These are phyloP conservation scores for Trichoderma asperelloides DNA, from an alignment of 495 filamentous ascomycete species.

Conservation along the genomic window DNA sequence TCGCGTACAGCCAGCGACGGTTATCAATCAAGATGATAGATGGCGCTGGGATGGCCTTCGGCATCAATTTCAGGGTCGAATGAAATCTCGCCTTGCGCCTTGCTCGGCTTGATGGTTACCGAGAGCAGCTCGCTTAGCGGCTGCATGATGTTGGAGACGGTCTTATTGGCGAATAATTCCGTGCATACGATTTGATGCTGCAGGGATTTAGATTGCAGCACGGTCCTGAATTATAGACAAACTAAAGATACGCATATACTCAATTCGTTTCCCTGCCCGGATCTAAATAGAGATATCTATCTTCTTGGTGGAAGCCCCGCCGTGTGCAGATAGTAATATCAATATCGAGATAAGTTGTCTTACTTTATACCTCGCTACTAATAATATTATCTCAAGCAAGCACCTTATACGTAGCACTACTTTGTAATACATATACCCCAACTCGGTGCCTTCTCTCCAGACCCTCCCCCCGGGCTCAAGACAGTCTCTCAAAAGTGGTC, in stretches of 20 bases:
- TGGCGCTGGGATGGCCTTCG: conserved; percentile 19
- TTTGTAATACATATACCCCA: too few relatives aligned
- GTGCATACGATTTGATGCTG: neutral
- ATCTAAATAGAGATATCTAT: too few relatives aligned
- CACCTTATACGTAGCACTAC: too few relatives aligned
- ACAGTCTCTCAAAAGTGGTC: neutral
- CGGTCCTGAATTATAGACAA: neutral
- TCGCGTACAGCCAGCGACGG: conserved; percentile 28
- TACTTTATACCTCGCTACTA: too few relatives aligned
- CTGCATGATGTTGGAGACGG: too few relatives aligned
- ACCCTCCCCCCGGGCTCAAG: neutral
- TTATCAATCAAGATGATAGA: conserved; percentile 32
- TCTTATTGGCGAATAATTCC: neutral
- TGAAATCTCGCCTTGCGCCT: neutral
- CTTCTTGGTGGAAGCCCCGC: too few relatives aligned
- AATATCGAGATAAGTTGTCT: too few relatives aligned
- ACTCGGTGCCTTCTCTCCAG: neutral
- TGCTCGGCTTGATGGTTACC: conserved; percentile 8
- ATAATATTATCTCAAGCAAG: too few relatives aligned
- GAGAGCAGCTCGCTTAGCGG: conserved; percentile 22
- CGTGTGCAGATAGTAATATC: too few relatives aligned
- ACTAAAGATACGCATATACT: too few relatives aligned
- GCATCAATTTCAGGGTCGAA: conserved; percentile 14
- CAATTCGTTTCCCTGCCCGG: too few relatives aligned
- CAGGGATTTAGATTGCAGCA: neutral